phyloP scores from a whole-genome alignment of 257 asterid species.

The Linderniella brevidens region DNA sequence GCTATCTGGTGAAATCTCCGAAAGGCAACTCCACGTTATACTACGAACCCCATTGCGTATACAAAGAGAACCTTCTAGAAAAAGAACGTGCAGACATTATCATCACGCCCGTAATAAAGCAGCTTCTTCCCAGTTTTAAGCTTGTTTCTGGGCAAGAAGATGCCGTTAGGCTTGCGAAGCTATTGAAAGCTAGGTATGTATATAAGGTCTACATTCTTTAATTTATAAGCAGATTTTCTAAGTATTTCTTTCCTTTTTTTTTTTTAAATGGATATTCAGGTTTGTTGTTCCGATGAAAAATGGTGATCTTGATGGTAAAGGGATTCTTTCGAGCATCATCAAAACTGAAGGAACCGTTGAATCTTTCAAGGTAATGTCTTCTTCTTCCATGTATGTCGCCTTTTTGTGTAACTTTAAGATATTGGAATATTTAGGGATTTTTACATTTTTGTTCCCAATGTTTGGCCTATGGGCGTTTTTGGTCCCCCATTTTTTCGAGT shows the following conservation, averaged over 20 bases:
- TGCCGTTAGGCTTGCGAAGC: conserved; percentile 70
- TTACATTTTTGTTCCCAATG: too few relatives aligned
- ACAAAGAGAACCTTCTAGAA: conserved; percentile 28
- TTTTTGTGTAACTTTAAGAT: not conserved
- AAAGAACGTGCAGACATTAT: conserved; percentile 55
- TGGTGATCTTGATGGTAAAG: conserved; percentile 83
- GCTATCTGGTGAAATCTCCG: conserved; percentile 67
- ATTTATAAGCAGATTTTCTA: not conserved
- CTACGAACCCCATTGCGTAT: conserved; percentile 90
- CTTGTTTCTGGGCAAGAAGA: conserved; percentile 88
- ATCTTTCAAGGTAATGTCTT: conserved; percentile 62
- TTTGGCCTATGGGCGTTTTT: too few relatives aligned
- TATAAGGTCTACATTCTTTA: not conserved
- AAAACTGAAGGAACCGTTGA: conserved; percentile 51
- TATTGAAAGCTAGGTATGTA: conserved; percentile 54
- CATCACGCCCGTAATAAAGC: conserved; percentile 78
- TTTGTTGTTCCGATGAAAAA: conserved; percentile 68
- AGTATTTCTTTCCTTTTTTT: not conserved
- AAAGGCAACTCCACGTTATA: conserved; percentile 33
- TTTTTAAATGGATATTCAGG: conserved; percentile 16
- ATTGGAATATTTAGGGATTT: too few relatives aligned
- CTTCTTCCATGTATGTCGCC: not conserved
- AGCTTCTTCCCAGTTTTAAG: conserved; percentile 55
- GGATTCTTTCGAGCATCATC: conserved; percentile 47
- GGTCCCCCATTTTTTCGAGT: too few relatives aligned